These are phyloP conservation scores for Euphorbia corollata DNA, from an alignment of 441 rosid species.

Conservation along the genomic window DNA sequence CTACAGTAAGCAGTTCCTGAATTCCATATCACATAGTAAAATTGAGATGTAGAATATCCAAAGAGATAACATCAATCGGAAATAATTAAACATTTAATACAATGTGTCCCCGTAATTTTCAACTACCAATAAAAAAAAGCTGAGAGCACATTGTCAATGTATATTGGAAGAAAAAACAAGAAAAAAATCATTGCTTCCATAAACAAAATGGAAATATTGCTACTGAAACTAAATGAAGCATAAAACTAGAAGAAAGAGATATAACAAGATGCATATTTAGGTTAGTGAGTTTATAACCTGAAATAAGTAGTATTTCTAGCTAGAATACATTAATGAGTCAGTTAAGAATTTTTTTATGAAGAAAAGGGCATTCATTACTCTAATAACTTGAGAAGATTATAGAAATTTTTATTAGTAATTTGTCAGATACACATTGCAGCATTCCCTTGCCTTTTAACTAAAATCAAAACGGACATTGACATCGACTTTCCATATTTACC, in stretches of 20 bases:
- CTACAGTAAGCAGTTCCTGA: no score
- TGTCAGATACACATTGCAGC: neutral
- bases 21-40: no score
- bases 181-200: neutral
- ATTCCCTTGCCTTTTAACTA: slow-evolving; percentile 9
- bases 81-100: neutral
- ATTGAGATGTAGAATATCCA: no score
- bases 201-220: no score
- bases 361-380: neutral
- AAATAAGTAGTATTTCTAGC: neutral
- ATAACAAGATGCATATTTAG: neutral
- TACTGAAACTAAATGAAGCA: neutral
- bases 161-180: neutral
- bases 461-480: neutral
- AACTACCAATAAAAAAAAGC: neutral
- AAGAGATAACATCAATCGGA: no score
- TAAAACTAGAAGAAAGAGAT: neutral
- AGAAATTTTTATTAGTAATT: neutral
- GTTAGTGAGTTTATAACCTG: neutral
- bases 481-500: neutral
- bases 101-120: neutral
- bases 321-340: neutral
- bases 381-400: neutral
- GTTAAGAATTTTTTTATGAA: neutral
- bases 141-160: neutral